Percentiles rank a stretch among this genome's conserved stretches.
Conservation (phyloP, 75 land plant genomes). For the Cunninghamia lanceolata region DNA sequence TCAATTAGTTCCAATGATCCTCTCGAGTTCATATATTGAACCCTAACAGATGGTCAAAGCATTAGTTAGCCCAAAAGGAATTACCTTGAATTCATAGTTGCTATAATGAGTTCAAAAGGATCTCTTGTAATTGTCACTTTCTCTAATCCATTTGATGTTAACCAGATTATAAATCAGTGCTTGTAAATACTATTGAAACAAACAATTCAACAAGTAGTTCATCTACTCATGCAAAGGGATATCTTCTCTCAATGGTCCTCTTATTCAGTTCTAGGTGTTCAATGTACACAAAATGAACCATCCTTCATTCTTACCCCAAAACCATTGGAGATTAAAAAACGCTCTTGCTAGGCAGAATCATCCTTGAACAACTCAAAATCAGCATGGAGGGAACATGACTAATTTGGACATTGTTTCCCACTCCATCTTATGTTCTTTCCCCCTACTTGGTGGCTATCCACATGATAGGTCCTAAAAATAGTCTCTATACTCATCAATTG, state of each 20-base stretch:
- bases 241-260: background rate
- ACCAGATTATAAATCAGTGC: background rate
- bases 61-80: background rate
- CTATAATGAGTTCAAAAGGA: background rate
- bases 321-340: background rate
- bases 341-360: too few species aligned
- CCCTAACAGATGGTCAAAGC: background rate
- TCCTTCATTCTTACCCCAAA: too few species aligned
- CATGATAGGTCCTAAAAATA: too few species aligned
- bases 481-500: too few species aligned
- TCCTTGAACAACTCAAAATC: too few species aligned
- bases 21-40: background rate
- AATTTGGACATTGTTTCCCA: too few species aligned
- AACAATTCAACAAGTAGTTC: background rate
- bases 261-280: too few species aligned
- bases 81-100: background rate
- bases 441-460: too few species aligned
- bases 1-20: background rate
- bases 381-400: too few species aligned
- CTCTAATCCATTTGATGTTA: background rate
- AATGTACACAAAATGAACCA: too few species aligned
- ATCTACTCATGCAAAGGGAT: background rate
- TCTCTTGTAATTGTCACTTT: background rate
- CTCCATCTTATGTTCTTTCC: too few species aligned
- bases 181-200: background rate